These are phyloP conservation scores for Coemansia asiatica DNA, from an alignment of 192 early-diverging fungal genomes.

Conservation along the genomic window DNA sequence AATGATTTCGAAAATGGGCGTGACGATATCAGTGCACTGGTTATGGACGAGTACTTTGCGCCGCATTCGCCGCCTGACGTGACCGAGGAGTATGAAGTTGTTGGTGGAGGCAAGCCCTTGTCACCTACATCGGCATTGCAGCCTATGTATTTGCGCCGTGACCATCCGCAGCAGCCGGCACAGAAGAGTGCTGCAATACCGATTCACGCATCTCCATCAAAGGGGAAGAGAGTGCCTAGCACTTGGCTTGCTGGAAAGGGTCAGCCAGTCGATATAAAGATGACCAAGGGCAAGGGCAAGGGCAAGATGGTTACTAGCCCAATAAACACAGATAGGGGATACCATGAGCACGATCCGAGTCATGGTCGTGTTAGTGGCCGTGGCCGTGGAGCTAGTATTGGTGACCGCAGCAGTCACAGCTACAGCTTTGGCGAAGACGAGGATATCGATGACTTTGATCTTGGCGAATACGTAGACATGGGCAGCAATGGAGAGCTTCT, in stretches of 20 bases:
- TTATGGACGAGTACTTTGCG: slow-evolving; percentile 50
- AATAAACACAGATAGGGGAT: background rate
- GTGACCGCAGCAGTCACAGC: slow-evolving; percentile 1
- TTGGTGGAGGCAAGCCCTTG: slow-evolving; percentile 33
- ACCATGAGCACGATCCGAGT: background rate
- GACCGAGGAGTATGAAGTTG: slow-evolving; percentile 47
- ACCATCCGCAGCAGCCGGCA: background rate
- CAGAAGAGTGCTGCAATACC: slow-evolving; percentile 5
- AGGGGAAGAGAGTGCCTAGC: too few relatives aligned
- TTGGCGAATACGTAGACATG: slow-evolving; percentile 44
- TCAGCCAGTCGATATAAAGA: slow-evolving; percentile 29
- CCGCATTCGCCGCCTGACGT: slow-evolving; percentile 34
- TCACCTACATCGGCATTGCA: slow-evolving; percentile 45
- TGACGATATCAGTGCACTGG: slow-evolving; percentile 39
- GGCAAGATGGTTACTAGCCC: slow-evolving; percentile 1
- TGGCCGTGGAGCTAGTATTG: background rate
- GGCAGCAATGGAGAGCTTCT: slow-evolving; percentile 24
- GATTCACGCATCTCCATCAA: background rate
- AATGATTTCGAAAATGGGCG: slow-evolving; percentile 48
- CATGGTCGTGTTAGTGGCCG: background rate
- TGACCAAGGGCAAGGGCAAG: slow-evolving; percentile 17
- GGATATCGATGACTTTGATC: slow-evolving; percentile 33
- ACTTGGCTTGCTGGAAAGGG: too few relatives aligned
- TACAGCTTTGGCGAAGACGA: slow-evolving; percentile 22
- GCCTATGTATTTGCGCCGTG: slow-evolving; percentile 36